A percentile compares a stretch with the other conserved stretches of the same genome.
These are phyloP conservation scores for Cystobasidium pallidum DNA, from an alignment of 1,284 basidiomycete genomes.

Conservation along the genomic window DNA sequence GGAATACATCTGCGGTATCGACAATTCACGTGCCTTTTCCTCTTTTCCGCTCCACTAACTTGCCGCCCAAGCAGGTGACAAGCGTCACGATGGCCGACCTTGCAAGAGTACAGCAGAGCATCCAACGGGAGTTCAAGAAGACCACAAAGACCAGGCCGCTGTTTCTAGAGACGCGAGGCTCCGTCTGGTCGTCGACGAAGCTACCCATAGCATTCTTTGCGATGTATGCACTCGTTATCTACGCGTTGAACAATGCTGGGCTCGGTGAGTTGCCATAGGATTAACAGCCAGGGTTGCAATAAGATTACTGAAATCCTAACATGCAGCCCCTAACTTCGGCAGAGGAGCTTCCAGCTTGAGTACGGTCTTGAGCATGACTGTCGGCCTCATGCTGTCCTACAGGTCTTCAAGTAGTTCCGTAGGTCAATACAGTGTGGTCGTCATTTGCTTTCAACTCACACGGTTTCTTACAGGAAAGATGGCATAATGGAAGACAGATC, in stretches of 20 bases:
- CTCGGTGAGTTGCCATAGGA: constrained; percentile 14
- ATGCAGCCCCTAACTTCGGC: constrained; percentile 39
- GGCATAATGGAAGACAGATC: constrained; percentile 43
- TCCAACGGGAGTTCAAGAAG: constrained; percentile 11
- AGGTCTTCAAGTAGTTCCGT: constrained; percentile 33
- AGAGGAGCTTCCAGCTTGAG: constrained; percentile 34
- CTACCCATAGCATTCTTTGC: constrained; percentile 35
- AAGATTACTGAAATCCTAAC: neutral
- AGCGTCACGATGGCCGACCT: constrained; percentile 19
- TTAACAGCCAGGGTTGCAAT: neutral
- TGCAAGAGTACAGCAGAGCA: constrained; percentile 2
- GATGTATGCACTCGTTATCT: constrained; percentile 31
- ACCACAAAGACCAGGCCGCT: constrained; percentile 13
- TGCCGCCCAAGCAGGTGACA: neutral
- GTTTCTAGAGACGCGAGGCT: constrained; percentile 40
- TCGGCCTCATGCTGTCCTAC: constrained; percentile 28
- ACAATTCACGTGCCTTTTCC: constrained; percentile 6
- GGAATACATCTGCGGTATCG: no score
- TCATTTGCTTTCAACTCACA: neutral
- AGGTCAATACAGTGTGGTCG: neutral
- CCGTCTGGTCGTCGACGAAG: constrained; percentile 42
- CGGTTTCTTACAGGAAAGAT: constrained; percentile 26
- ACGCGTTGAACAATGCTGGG: constrained; percentile 28
- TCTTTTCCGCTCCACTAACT: neutral
- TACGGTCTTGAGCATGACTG: constrained; percentile 37